Evolutionary conservation across 768 basidiomycete species (phyloP), one percentile per base, ranked within the genome.

Genomic region (Rhizopogon roseolus): DNA sequence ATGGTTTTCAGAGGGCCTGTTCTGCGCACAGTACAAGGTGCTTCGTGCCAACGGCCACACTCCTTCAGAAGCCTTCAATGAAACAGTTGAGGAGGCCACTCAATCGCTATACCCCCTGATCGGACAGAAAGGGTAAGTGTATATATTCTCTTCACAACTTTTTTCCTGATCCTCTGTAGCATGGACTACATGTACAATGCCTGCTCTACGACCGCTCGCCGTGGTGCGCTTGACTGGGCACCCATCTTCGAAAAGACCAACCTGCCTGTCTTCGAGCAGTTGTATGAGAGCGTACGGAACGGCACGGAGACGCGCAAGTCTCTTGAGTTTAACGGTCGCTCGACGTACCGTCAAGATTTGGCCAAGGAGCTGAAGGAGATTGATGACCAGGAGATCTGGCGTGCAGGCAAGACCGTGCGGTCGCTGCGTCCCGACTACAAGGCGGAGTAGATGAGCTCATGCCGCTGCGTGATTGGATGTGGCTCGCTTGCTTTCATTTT

Each of bases 141-240:
- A 34, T 6, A 14, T 45, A 36, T 17, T 25, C 41, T 49, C 16
- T 29, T 54, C 25, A 6, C 49, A 22, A 32, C 50, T 37, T 5
- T 48, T 8, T 32, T n/a, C 42, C 6, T 32, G 42, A 28, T 56
- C 34, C 52, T 37, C 51, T 43, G 52, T 68, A 94, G 94, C 53
- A 89, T 95, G 95, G 95, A 98, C 76, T 96, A 97, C 84, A 98
- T 98, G 95, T 98, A 87, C 84, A 88, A 89, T 68, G 96, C 97
- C 43, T 99, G 97, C 79, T 98, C 97, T 32, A 98, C 96, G 62
- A 98, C 97, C 46, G 97, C 97, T 49, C 93, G 96, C 63, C 96
- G 97, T 59, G 97, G 97, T 65, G 97, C 96, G 41, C 90, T 97
- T 59, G 97, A 98, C 81, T 98, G 97, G 97, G 95, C 96, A 11